Conservation (phyloP, 2,329 filamentous ascomycete genomes). For the Teratosphaeria pseudoeucalypti region DNA sequence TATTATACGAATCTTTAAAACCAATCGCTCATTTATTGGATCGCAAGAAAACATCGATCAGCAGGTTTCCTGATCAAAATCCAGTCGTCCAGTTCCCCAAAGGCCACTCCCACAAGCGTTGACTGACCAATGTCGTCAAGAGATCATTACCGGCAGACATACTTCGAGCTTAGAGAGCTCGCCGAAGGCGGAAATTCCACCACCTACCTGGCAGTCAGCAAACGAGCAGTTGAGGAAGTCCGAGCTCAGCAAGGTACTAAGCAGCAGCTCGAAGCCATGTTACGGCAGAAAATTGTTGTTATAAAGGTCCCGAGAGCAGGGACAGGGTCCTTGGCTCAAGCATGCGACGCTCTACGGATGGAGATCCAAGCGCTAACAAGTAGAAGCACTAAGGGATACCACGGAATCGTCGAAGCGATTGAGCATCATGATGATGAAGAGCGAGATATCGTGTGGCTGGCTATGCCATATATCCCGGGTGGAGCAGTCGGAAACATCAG, state of each 20-base stretch:
- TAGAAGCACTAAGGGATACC: background rate
- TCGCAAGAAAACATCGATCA: background rate
- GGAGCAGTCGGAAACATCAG: background rate
- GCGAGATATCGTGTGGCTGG: background rate
- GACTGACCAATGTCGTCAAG: background rate
- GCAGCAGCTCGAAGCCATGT: background rate
- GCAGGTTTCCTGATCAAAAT: background rate
- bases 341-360: background rate
- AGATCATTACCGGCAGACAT: background rate
- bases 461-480: background rate
- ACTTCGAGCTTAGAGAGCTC: background rate
- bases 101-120: background rate
- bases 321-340: background rate
- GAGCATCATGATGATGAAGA: background rate
- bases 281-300: background rate
- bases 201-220: background rate
- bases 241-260: background rate
- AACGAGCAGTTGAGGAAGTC: background rate
- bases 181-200: background rate
- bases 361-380: background rate
- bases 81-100: background rate
- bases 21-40: background rate
- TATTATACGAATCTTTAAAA: background rate
- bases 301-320: background rate
- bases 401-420: background rate